A percentile compares a stretch with the other conserved stretches of the same genome.
Evolutionary conservation across 164 flowering plant genomes (phyloP).

Genomic region (Vitis amurensis): DNA sequence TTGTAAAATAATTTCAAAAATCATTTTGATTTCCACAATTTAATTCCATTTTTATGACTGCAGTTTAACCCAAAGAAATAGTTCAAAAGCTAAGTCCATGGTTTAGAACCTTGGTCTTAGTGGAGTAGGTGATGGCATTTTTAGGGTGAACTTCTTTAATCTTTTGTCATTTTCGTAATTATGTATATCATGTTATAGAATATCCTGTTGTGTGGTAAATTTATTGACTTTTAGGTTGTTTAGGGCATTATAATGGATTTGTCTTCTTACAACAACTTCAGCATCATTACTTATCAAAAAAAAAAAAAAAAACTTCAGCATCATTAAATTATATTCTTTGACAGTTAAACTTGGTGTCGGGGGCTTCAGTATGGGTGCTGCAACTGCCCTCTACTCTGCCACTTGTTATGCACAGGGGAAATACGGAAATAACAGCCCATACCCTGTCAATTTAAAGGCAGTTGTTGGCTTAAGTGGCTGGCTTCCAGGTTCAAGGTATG

Average conservation of each 20-base stretch:
- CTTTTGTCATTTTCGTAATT: not conserved
- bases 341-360: slow-evolving; percentile 95
- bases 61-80: too few relatives aligned
- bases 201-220: not conserved
- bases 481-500: slow-evolving; percentile 93
- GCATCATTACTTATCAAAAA: not conserved
- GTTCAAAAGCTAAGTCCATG: too few relatives aligned
- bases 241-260: not conserved
- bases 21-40: too few relatives aligned
- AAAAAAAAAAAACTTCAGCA: not conserved
- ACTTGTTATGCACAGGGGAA: slow-evolving; percentile 75
- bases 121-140: too few relatives aligned
- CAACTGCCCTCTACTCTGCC: slow-evolving; percentile 87
- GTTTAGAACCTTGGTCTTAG: too few relatives aligned
- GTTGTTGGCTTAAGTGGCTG: slow-evolving; percentile 93
- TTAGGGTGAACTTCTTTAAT: not conserved
- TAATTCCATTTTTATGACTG: too few relatives aligned
- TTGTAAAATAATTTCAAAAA: too few relatives aligned
- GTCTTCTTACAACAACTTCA: not conserved
- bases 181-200: not conserved
- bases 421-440: slow-evolving; percentile 73
- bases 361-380: slow-evolving; percentile 99
- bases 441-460: slow-evolving; percentile 67
- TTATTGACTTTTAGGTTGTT: not conserved
- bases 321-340: not conserved